Evolutionary conservation across 2,329 filamentous ascomycete genomes (phyloP).

Genomic region (Trichoderma guizhouense): DNA sequence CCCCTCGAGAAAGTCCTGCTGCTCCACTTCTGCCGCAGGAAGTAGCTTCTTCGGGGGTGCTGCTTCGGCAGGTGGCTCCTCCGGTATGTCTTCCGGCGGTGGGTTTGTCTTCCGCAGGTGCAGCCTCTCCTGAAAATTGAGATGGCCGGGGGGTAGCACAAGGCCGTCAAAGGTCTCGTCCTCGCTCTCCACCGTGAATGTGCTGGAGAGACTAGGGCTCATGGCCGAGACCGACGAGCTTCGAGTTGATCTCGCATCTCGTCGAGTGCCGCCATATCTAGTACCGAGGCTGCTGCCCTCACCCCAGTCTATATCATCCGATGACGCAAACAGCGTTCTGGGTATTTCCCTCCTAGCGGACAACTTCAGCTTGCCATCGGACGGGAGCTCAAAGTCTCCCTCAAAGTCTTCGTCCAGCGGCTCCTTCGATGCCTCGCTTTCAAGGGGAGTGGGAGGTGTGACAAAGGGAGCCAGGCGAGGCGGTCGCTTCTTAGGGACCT

Average conservation of each 20-base stretch:
- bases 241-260: conserved; percentile 73
- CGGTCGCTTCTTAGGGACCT: conserved; percentile 58
- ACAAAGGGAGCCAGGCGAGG: conserved; percentile 51
- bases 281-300: conserved; percentile 93
- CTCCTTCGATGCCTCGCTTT: conserved; percentile 33
- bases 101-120: conserved; percentile 64
- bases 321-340: conserved; percentile 56
- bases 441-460: conserved; percentile 54
- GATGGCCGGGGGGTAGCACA: conserved; percentile 74
- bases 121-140: conserved; percentile 78
- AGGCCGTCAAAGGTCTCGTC: conserved; percentile 91
- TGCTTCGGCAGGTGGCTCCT: conserved; percentile 33
- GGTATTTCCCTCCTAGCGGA: conserved; percentile 60
- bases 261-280: conserved; percentile 79
- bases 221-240: conserved; percentile 86
- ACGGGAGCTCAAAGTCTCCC: conserved; percentile 67
- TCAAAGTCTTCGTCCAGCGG: conserved; percentile 64
- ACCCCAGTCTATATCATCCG: conserved; percentile 87
- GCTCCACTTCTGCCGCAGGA: conserved; percentile 42
- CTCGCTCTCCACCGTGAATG: conserved; percentile 86
- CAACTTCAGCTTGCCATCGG: conserved; percentile 62
- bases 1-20: conserved; percentile 80
- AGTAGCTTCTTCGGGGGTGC: conserved; percentile 32
- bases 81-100: conserved; percentile 49
- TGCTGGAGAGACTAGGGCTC: conserved; percentile 90